Evolutionary conservation across 1,139 yeast species (phyloP).

Genomic region (Suhomyces bokatorum): DNA sequence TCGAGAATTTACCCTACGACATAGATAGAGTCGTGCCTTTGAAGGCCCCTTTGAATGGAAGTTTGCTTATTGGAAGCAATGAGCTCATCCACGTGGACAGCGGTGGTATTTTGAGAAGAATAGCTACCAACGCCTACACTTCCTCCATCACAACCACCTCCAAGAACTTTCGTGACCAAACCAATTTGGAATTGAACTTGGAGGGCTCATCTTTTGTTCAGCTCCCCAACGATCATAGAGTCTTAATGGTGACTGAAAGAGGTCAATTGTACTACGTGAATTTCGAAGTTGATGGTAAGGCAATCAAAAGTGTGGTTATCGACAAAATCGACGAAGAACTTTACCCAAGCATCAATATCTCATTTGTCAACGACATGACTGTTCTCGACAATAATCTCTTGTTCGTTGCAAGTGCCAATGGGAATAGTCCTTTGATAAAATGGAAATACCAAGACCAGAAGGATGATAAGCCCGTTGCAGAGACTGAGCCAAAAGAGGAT

Average conservation of each 20-base stretch:
- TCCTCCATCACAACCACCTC: conserved; percentile 51
- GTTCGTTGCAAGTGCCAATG: conserved; percentile 37
- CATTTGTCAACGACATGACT: conserved; percentile 37
- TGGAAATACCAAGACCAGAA: conserved; percentile 26
- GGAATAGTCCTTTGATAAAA: conserved; percentile 39
- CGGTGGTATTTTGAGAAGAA: conserved; percentile 70
- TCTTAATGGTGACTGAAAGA: conserved; percentile 49
- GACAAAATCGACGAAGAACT: conserved; percentile 27
- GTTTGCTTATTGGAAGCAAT: conserved; percentile 73
- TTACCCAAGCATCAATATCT: conserved; percentile 25
- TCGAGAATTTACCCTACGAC: conserved; percentile 74
- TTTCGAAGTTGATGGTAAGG: conserved; percentile 53
- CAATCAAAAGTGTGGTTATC: conserved; percentile 39
- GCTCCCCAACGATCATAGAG: conserved; percentile 49
- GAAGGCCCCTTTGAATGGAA: conserved; percentile 68
- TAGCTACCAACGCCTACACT: conserved; percentile 64
- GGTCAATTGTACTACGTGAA: conserved; percentile 55
- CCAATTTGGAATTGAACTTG: conserved; percentile 52
- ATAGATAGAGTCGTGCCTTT: conserved; percentile 64
- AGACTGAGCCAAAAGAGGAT: conserved; percentile 1
- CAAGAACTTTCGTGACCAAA: conserved; percentile 52
- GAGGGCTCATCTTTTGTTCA: conserved; percentile 57
- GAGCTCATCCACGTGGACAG: conserved; percentile 79
- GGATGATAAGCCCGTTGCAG: conserved; percentile 1
- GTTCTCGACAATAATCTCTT: conserved; percentile 37